Conservation (phyloP, 495 filamentous ascomycete genomes). For the Aspergillus coremiiformis region DNA sequence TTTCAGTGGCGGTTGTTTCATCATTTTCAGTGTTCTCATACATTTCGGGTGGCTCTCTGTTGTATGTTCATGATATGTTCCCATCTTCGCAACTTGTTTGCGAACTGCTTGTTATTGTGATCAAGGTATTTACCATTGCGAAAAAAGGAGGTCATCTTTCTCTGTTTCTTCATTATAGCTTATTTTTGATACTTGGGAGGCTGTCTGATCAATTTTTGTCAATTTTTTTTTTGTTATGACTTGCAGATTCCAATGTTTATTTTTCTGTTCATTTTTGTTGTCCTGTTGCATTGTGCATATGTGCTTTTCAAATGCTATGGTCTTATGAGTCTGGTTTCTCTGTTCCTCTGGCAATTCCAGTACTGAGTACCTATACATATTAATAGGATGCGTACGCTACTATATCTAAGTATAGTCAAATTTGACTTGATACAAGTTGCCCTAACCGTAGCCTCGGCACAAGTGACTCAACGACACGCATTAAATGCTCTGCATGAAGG, state of each 20-base stretch:
- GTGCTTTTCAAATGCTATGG: slow-evolving; percentile 1
- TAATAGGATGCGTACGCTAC: neutral
- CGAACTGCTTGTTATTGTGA: slow-evolving; percentile 5
- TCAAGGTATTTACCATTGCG: slow-evolving; percentile 12
- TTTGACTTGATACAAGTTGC: too few species aligned
- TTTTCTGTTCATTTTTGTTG: neutral
- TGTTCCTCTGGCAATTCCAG: neutral
- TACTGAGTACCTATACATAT: neutral
- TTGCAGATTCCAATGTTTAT: slow-evolving; percentile 7
- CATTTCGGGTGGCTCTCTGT: slow-evolving; percentile 29
- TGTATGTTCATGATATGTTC: slow-evolving; percentile 15
- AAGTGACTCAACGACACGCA: too few species aligned
- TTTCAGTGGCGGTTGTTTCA: slow-evolving; percentile 23
- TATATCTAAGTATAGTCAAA: too few species aligned
- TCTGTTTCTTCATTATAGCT: slow-evolving; percentile 3
- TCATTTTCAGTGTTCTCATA: slow-evolving; percentile 13
- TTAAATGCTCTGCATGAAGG: too few species aligned
- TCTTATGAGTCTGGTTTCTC: neutral
- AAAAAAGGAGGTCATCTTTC: slow-evolving; percentile 18
- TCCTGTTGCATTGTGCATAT: slow-evolving; percentile 13
- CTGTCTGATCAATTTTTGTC: slow-evolving; percentile 41
- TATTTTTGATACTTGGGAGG: slow-evolving; percentile 28
- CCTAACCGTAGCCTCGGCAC: too few species aligned
- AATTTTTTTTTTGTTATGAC: slow-evolving; percentile 13
- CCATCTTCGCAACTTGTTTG: slow-evolving; percentile 5